Evolutionary conservation across 345 rosid genomes (phyloP), one percentile per base, ranked within the genome.

Genomic region (Euphorbia lathyris): DNA sequence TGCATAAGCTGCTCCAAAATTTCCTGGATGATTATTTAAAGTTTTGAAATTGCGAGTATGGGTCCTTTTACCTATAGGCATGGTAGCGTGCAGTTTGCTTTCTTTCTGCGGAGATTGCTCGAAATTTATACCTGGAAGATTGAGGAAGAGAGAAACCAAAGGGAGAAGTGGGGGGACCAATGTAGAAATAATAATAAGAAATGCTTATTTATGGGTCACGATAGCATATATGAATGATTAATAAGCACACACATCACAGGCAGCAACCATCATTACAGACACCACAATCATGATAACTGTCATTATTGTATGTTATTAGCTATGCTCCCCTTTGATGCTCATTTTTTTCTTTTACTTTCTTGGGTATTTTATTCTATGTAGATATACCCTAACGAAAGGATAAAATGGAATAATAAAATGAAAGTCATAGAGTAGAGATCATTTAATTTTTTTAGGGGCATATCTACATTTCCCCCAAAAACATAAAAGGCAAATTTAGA

Each of bases 41-140:
- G 77, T 25, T 63, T 19, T 19, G 23, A 48, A 27, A 42, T 36
- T 38, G 32, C 48, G 45, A 72, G 43, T 3, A 79, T 22, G 61
- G 74, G 69, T 23, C 60, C 67, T 30, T 23, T 51, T 71, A 63
- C 6, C 29, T 58, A 55, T 63, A 59, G 52, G 84, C 76, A 59
- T 74, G 79, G 74, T 66, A 13, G 26, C 72, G 48, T 27, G 45
- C 51, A 30, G 22, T 55, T 50, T 23, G 20, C 68, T 12, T 45
- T 38, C 71, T 68, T 73, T 68, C 75, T 40, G 82, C 81, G 83
- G 42, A 19, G 75, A 79, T 75, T 76, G 73, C 74, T 74, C 78
- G 25, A 7, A 72, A 40, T 29, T 58, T 19, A 4, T 26, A 17
- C 0, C 2, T 64, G 4, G 45, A 9, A 7, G 53, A 9, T 55